Conservation (phyloP, 805 yeast genomes). For the Saccharomycopsis sp. region DNA sequence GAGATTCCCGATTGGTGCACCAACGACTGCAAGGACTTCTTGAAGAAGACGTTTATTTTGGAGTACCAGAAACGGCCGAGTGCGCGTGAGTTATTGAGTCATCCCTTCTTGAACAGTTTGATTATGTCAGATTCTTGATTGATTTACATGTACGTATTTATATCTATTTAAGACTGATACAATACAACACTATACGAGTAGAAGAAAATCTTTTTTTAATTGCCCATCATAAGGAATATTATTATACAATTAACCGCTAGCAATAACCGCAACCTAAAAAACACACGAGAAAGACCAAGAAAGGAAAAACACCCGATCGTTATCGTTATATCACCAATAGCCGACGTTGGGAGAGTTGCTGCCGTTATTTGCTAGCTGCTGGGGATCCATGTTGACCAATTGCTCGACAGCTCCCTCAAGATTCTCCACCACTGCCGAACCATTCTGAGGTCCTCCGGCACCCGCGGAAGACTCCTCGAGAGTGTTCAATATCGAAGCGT, state of each 20-base stretch:
- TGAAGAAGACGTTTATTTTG: conserved; percentile 60
- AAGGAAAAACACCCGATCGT: too few relatives aligned
- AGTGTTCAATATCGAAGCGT: neutral
- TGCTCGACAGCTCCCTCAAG: neutral
- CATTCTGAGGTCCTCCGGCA: neutral
- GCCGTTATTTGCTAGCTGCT: neutral
- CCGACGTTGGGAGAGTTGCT: neutral
- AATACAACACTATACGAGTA: too few relatives aligned
- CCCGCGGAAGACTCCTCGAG: neutral
- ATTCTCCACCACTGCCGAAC: neutral
- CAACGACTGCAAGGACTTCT: conserved; percentile 57
- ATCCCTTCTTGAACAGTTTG: conserved; percentile 42
- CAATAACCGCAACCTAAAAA: neutral
- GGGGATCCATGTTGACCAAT: neutral
- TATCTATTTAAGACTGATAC: too few relatives aligned
- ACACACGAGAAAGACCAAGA: too few relatives aligned
- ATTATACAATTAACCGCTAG: conserved; percentile 5
- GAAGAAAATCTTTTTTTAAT: neutral
- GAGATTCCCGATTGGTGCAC: conserved; percentile 68
- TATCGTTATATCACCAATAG: neutral
- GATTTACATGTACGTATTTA: too few relatives aligned
- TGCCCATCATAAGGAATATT: neutral
- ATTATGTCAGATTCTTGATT: conserved; percentile 18
- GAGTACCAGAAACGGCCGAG: conserved; percentile 70
- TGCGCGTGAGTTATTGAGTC: conserved; percentile 62